Base-by-base conservation (phyloP, 108 stramenopile genomes). In the Heterococcus sp. region DNA sequence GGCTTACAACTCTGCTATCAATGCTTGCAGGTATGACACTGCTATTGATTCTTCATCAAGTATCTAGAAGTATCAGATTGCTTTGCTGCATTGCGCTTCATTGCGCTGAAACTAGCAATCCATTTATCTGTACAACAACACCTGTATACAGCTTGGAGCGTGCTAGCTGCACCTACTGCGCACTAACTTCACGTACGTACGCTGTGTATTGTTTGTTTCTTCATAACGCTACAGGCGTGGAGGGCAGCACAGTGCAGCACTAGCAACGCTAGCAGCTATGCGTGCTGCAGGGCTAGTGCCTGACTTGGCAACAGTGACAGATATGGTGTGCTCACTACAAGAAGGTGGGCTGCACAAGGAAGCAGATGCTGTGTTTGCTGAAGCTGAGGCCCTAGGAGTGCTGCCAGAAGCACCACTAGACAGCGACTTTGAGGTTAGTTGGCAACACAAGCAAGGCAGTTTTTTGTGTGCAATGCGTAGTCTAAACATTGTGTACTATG, bases 251-350 rank as follows among this genome's bases (percentile, higher is more conserved):
- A 35, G 73, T 26, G 26, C 64, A 36, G 39, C 78, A 30, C 71
- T 80, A 72, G 37, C 64, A 32, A 70, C 72, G n/a, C 71, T 80
- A 29, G 78, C 38, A 0, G 71, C 78, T 37, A 80, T 80, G 78
- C 58, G 71, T 8, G 35, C 33, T 32, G 64, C 78, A 21, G 65
- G 72, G 33, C 72, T 69, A 0, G 30, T 37, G 33, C 78, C 78
- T 0, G 78, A 80, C 37, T 27, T 14, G 3, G 65, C 72, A 1
- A 80, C 78, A 32, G 40, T 73, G 38, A 58, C 35, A 4, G 78
- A 80, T 65, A 70, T 80, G 2, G 65, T 80, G 29, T 64, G 72
- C 2, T 37, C 78, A 32, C 78, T 80, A 3, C 38, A 70, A 1
- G 78, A 80, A 26, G 31, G 71, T 2, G 78, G 78, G 2, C 32